These are phyloP conservation scores for Trametes cubensis DNA, from an alignment of 768 basidiomycete species.

Conservation along the genomic window DNA sequence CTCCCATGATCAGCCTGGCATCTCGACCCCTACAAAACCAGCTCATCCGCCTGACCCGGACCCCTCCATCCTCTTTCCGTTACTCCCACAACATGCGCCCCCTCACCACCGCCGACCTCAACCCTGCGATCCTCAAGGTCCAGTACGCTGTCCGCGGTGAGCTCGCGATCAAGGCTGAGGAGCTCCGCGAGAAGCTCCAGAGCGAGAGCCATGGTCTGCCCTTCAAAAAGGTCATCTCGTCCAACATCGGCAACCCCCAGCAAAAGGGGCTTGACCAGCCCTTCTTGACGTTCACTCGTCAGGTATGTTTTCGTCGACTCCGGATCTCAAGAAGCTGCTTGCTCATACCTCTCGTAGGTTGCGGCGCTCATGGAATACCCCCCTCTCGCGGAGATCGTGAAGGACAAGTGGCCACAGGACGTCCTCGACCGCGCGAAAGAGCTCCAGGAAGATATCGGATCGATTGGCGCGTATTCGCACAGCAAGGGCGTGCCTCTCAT, in stretches of 20 bases:
- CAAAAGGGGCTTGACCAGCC: constrained; percentile 93
- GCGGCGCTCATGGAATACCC: constrained; percentile 94
- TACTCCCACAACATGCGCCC: constrained; percentile 34
- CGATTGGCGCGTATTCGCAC: constrained; percentile 94
- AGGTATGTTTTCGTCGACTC: constrained; percentile 50
- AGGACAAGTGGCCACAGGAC: constrained; percentile 81
- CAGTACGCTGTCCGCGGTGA: constrained; percentile 98
- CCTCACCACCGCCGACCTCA: constrained; percentile 73
- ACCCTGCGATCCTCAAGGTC: constrained; percentile 82
- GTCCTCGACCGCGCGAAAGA: constrained; percentile 82
- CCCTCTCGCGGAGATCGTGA: constrained; percentile 74
- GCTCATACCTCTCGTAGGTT: constrained; percentile 49
- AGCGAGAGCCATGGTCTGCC: constrained; percentile 56
- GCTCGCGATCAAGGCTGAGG: constrained; percentile 92
- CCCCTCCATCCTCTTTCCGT: constrained; percentile 6
- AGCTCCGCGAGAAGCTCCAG: constrained; percentile 72
- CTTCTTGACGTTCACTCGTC: constrained; percentile 88
- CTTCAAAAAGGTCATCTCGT: constrained; percentile 87
- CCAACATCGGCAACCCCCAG: constrained; percentile 98
- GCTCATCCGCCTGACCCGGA: constrained; percentile 18
- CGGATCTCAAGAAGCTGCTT: too few species aligned
- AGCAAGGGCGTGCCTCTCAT: constrained; percentile 91
- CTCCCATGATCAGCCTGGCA: constrained; percentile 22
- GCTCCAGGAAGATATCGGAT: constrained; percentile 84
- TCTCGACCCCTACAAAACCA: constrained; percentile 22